phyloP scores from a whole-genome alignment of 1,284 basidiomycete species.

The Athelia sp. region DNA sequence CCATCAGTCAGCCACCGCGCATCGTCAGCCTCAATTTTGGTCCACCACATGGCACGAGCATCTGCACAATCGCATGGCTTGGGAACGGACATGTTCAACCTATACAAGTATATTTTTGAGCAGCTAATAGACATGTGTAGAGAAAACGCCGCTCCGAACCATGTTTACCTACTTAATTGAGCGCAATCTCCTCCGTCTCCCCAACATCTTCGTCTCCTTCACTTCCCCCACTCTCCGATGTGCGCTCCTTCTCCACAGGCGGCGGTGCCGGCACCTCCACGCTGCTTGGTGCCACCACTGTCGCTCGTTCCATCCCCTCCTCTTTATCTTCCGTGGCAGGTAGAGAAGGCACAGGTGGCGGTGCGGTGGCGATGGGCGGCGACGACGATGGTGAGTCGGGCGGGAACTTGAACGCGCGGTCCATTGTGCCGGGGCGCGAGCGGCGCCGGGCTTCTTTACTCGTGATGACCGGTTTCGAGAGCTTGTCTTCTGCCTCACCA shows the following conservation, averaged over 20 bases:
- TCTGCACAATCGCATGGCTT: too few species aligned
- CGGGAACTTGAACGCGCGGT: constrained; percentile 22
- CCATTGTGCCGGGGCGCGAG: constrained; percentile 65
- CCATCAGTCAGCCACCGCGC: too few species aligned
- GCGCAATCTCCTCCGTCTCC: constrained; percentile 63
- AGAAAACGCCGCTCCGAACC: too few species aligned
- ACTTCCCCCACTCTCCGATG: constrained; percentile 32
- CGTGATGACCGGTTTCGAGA: background rate
- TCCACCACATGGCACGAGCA: too few species aligned
- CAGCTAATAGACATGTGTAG: too few species aligned
- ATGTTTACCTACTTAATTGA: too few species aligned
- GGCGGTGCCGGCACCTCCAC: constrained; percentile 76
- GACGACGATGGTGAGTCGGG: background rate
- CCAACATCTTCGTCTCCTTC: constrained; percentile 66
- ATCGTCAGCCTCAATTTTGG: too few species aligned
- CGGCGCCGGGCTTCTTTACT: background rate
- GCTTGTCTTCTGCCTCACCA: background rate
- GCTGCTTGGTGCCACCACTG: constrained; percentile 49
- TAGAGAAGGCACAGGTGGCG: constrained; percentile 12
- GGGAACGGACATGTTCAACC: too few species aligned
- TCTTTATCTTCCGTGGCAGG: constrained; percentile 12
- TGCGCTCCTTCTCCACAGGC: constrained; percentile 67
- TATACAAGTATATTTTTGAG: too few species aligned
- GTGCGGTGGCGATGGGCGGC: background rate
- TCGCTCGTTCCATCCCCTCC: constrained; percentile 22